Conservation (phyloP, 2,329 filamentous ascomycete genomes). For the Xylaria multiplex region DNA sequence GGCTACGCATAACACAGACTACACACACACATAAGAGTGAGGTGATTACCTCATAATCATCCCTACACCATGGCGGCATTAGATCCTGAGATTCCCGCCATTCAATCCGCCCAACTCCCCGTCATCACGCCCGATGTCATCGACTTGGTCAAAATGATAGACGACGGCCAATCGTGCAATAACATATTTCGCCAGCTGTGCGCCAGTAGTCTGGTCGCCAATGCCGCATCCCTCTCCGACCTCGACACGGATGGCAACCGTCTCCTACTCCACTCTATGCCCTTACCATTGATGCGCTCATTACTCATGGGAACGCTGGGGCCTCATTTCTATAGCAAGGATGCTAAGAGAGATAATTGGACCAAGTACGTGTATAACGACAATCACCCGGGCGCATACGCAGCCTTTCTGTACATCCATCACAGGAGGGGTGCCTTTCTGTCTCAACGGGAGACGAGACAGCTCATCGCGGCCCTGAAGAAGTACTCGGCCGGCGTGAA, state of each 20-base stretch:
- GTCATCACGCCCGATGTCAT: background rate
- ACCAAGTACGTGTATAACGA: background rate
- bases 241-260: background rate
- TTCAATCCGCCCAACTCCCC: slow-evolving; percentile 1
- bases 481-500: background rate
- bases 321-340: slow-evolving; percentile 4
- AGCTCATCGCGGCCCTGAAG: background rate
- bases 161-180: background rate
- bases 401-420: background rate
- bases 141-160: background rate
- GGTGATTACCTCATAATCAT: too few relatives aligned
- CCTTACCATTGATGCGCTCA: background rate
- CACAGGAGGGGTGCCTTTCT: background rate
- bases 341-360: slow-evolving; percentile 2
- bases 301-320: slow-evolving; percentile 5
- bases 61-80: background rate
- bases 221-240: background rate
- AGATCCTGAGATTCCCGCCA: background rate
- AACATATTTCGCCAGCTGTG: background rate
- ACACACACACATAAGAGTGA: too few relatives aligned
- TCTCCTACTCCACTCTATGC: background rate
- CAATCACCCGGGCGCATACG: background rate
- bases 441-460: slow-evolving; percentile 5
- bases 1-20: too few relatives aligned
- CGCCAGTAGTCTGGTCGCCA: background rate